phyloP scores from a whole-genome alignment of 1,284 basidiomycete species.

The Salmacisia buchloeana region DNA sequence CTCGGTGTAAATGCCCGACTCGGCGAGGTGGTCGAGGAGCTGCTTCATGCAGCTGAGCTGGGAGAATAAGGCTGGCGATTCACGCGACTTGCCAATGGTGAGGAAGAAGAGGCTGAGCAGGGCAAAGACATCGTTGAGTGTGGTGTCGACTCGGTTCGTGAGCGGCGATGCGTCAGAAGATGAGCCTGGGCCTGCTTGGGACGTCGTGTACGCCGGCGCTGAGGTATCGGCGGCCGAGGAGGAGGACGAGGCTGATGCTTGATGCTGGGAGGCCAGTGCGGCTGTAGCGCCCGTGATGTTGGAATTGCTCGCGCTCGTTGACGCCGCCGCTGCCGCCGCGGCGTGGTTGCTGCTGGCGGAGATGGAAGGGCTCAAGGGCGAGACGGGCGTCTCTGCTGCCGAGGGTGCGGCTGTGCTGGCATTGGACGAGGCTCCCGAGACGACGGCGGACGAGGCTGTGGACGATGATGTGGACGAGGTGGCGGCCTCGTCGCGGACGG shows the following conservation, averaged over 20 bases:
- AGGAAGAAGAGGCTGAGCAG: constrained; percentile 50
- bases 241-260: neutral
- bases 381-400: neutral
- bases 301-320: constrained; percentile 14
- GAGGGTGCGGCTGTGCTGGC: neutral
- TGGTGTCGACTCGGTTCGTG: constrained; percentile 39
- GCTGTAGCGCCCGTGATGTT: constrained; percentile 61
- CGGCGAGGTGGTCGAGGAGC: constrained; percentile 46
- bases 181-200: neutral
- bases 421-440: neutral
- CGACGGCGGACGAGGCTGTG: no score
- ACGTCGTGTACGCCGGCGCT: neutral
- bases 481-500: constrained; percentile 66
- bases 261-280: constrained; percentile 13
- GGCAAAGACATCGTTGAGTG: constrained; percentile 48
- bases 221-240: neutral
- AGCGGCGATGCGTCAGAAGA: neutral
- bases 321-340: constrained; percentile 7
- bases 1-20: constrained; percentile 49
- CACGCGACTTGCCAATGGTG: constrained; percentile 47
- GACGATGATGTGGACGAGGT: constrained; percentile 3
- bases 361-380: neutral
- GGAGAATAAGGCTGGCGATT: constrained; percentile 46
- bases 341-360: constrained; percentile 12
- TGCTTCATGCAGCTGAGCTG: constrained; percentile 50